These are phyloP conservation scores for Angomonas ambiguus DNA, from an alignment of 208 protist species.

Conservation along the genomic window DNA sequence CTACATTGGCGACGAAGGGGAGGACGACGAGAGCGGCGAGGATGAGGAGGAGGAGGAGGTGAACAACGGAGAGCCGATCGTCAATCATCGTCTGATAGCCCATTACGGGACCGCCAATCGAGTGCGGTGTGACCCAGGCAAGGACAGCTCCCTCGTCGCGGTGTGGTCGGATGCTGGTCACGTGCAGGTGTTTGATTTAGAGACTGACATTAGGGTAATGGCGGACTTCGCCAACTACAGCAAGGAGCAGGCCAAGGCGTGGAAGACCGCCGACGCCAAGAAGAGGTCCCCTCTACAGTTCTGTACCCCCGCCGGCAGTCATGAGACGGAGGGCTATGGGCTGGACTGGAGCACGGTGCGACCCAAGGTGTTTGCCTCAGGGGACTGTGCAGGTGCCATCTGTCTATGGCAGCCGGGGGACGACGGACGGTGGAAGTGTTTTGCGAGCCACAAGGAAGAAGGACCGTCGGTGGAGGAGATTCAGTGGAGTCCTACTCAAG, in stretches of 20 bases:
- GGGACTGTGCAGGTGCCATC: slow-evolving; percentile 92
- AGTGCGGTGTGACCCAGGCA: slow-evolving; percentile 84
- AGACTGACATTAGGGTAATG: slow-evolving; percentile 63
- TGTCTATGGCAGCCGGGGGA: slow-evolving; percentile 84
- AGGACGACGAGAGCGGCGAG: slow-evolving; percentile 43
- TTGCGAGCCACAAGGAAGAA: slow-evolving; percentile 43
- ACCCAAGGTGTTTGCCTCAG: slow-evolving; percentile 74
- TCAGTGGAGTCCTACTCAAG: slow-evolving; percentile 94
- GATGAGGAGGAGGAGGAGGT: slow-evolving; percentile 83
- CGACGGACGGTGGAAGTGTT: slow-evolving; percentile 72
- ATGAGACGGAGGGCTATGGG: slow-evolving; percentile 95
- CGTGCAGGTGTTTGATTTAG: slow-evolving; percentile 93
- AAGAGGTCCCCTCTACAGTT: slow-evolving; percentile 45
- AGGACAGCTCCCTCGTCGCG: slow-evolving; percentile 75
- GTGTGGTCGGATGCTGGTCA: slow-evolving; percentile 94
- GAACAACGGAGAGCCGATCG: slow-evolving; percentile 84
- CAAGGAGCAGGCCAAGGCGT: slow-evolving; percentile 59
- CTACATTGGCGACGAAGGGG: slow-evolving; percentile 79
- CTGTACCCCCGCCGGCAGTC: slow-evolving; percentile 73
- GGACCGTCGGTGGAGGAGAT: slow-evolving; percentile 94
- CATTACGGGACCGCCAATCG: slow-evolving; percentile 90
- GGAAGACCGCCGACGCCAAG: slow-evolving; percentile 33
- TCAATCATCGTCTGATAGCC: slow-evolving; percentile 76
- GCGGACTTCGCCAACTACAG: slow-evolving; percentile 81
- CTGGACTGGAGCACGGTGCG: slow-evolving; percentile 94